phyloP scores from a whole-genome alignment of 768 basidiomycete species.

The Lentinus tigrinus region DNA sequence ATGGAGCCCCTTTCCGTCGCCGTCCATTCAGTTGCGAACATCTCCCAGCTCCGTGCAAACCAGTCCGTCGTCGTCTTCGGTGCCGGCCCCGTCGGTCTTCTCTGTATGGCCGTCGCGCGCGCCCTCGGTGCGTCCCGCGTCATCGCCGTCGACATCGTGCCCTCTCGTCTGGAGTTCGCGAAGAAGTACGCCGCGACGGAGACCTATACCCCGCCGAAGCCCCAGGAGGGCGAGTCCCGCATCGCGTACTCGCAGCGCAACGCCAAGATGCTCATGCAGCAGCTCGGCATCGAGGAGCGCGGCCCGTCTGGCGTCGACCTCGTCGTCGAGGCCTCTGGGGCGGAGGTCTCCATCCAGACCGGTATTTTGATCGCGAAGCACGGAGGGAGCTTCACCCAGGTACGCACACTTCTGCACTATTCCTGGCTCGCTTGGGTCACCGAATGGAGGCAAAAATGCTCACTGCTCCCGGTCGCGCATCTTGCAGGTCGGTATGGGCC shows the following conservation, averaged over 20 bases:
- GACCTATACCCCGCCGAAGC: slow-evolving; percentile 58
- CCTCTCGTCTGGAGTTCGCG: slow-evolving; percentile 81
- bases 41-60: slow-evolving; percentile 70
- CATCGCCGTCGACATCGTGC: slow-evolving; percentile 80
- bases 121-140: slow-evolving; percentile 85
- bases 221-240: slow-evolving; percentile 63
- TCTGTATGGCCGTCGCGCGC: slow-evolving; percentile 95
- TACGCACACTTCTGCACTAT: slow-evolving; percentile 21
- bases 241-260: slow-evolving; percentile 73
- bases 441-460: neutral
- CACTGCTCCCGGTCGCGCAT: neutral
- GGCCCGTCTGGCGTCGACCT: slow-evolving; percentile 77
- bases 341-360: slow-evolving; percentile 90
- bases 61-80: slow-evolving; percentile 85
- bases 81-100: slow-evolving; percentile 83
- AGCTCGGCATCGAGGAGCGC: slow-evolving; percentile 67
- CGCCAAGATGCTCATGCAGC: slow-evolving; percentile 60
- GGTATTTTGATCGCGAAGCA: slow-evolving; percentile 71
- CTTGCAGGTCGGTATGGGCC: slow-evolving; percentile 82
- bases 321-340: slow-evolving; percentile 90
- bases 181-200: slow-evolving; percentile 83
- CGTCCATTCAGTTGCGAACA: slow-evolving; percentile 80
- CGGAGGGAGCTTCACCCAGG: slow-evolving; percentile 77
- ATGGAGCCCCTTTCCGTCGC: slow-evolving; percentile 95
- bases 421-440: neutral